Base-by-base conservation (phyloP, 116 monocot genomes). In the Posidonia oceanica region DNA sequence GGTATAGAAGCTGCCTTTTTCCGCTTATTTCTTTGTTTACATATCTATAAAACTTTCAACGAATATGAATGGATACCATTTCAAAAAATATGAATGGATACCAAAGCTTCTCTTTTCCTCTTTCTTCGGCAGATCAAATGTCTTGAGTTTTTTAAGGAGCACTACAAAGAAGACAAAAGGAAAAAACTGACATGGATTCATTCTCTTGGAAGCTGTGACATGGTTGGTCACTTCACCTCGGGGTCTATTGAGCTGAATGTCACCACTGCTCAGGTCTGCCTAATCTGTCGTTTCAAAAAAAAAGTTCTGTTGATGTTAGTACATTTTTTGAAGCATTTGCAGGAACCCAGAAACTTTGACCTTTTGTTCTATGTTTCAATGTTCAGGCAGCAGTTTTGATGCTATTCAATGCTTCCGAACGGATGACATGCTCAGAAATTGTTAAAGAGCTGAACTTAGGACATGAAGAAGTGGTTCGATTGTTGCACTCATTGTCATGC, bases 151-250 rank as follows among this genome's bases (percentile, higher is more conserved):
- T 86, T 83, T 51, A 83, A 73, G 48, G 80, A 86, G 65, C 83
- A 76, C 37, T 86, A 80, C 73, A 83, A 77, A 37, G 83, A 83
- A 80, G 78, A 80, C 37, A 82, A 86, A 52, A 77, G 77, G 57
- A 71, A 77, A 56, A 82, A 78, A 65, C 86, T 86, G 42, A 83
- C 86, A 57, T 86, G 77, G 80, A 86, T 83, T 58, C 80, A 83
- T 64, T 86, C 83, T 6, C 76, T 86, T 75, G 83, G 86, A 14
- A 86, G 70, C 10, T 86, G 86, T 23, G 78, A 83, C 22, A 67
- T 86, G 53, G 76, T 78, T 76, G 83, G 80, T 59, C 83, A 86
- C 78, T 86, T 86, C 71, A 83, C 83, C 5, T 22, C 72, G 3
- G 83, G 83, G 55, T 75, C 80, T 21, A 80, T 80, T 16, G 83